These are phyloP conservation scores for Rhizopogon vinicolor DNA, from an alignment of 768 basidiomycete species.

Conservation along the genomic window DNA sequence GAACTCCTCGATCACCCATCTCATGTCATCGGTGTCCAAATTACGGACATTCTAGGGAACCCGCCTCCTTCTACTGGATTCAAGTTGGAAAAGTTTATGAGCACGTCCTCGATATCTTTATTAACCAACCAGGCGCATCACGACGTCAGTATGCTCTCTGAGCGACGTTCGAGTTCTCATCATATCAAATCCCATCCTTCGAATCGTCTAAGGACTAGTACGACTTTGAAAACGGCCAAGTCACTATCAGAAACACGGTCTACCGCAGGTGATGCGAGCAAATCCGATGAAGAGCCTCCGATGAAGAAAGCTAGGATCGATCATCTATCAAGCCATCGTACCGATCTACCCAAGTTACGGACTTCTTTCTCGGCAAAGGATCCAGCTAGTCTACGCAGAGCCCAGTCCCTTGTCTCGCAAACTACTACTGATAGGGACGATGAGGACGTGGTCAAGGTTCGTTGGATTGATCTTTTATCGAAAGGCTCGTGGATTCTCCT, in stretches of 20 bases:
- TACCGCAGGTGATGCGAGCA: neutral
- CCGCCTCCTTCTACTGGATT: neutral
- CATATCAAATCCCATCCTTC: neutral
- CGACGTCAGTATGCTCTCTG: neutral
- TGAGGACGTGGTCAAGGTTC: conserved; percentile 9
- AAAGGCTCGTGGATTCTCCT: neutral
- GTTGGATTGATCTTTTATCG: neutral
- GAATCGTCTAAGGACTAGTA: neutral
- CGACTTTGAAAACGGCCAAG: neutral
- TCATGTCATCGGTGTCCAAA: no score
- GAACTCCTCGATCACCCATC: no score
- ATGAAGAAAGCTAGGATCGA: conserved; percentile 17
- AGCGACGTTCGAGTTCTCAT: neutral
- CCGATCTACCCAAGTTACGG: neutral
- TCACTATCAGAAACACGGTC: neutral
- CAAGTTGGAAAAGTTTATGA: neutral
- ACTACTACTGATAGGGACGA: conserved; percentile 9
- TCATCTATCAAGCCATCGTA: neutral
- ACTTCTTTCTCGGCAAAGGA: conserved; percentile 20
- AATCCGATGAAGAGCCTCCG: neutral
- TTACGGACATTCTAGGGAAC: neutral
- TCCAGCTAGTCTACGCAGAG: conserved; percentile 38
- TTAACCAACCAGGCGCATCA: neutral
- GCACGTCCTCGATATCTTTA: neutral
- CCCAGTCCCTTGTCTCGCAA: conserved; percentile 33